Conservation (phyloP, 2,329 filamentous ascomycete species). For the Paraconiothyrium brasiliense region DNA sequence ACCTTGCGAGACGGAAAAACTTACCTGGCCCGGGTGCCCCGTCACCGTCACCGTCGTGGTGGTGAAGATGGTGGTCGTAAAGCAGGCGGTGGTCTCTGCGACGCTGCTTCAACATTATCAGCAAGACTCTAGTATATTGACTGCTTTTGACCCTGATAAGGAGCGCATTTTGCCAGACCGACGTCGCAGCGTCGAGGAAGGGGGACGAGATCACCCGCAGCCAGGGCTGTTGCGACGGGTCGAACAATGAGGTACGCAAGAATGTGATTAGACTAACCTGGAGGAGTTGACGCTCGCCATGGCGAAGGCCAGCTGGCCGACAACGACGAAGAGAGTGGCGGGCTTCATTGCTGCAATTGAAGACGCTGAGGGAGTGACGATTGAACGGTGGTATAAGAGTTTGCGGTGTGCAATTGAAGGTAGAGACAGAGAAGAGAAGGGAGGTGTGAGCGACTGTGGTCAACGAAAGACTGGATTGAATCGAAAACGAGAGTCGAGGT, state of each 20-base stretch:
- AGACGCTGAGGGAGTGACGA: conserved; percentile 2
- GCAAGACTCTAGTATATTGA: not conserved
- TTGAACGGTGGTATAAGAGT: not conserved
- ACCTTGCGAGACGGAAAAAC: not conserved
- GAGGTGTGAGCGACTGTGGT: conserved; percentile 1
- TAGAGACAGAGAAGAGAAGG: not conserved
- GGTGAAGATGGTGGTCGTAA: conserved; percentile 4
- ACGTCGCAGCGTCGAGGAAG: conserved; percentile 11
- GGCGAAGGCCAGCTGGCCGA: conserved; percentile 10
- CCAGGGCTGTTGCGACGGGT: conserved; percentile 1
- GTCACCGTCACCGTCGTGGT: conserved; percentile 12
- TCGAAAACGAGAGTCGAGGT: conserved; percentile 1
- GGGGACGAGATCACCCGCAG: not conserved
- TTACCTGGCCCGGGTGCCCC: not conserved
- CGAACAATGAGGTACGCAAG: not conserved
- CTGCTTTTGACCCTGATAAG: not conserved
- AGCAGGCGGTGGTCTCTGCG: not conserved
- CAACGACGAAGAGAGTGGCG: not conserved
- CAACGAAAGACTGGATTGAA: conserved; percentile 7
- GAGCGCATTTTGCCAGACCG: conserved; percentile 22
- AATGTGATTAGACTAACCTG: not conserved
- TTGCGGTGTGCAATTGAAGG: not conserved
- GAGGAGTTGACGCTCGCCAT: not conserved
- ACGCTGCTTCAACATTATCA: not conserved
- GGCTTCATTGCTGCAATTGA: conserved; percentile 13